These are phyloP conservation scores for Penicillium verrucosum DNA, from an alignment of 2,329 filamentous ascomycete species.

Conservation along the genomic window DNA sequence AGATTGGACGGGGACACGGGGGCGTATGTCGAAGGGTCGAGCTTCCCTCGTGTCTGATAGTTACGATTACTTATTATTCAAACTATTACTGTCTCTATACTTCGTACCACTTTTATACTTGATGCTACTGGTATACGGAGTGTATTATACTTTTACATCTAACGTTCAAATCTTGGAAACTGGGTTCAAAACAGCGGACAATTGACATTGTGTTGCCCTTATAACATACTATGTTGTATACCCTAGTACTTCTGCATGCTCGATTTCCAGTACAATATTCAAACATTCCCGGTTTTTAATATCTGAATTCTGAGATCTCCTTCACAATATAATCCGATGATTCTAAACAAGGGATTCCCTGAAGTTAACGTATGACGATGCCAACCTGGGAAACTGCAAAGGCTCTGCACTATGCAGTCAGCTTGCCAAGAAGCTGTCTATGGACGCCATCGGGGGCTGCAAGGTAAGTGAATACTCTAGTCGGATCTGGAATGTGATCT, in stretches of 20 bases:
- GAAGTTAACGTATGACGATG: conserved; percentile 9
- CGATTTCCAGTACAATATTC: neutral
- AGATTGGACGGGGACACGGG: conserved; percentile 16
- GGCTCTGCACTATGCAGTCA: conserved; percentile 17
- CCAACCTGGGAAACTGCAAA: conserved; percentile 6
- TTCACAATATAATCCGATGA: neutral
- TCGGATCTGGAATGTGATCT: conserved; percentile 6
- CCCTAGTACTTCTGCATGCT: neutral
- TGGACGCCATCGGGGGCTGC: conserved; percentile 3
- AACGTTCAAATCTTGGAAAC: neutral
- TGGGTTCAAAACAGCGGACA: neutral
- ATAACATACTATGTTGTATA: neutral
- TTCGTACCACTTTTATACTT: neutral
- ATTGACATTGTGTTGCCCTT: neutral
- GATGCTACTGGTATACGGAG: no score
- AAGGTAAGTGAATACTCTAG: conserved; percentile 2
- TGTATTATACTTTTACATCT: neutral
- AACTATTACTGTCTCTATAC: neutral
- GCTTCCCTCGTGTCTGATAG: conserved; percentile 14
- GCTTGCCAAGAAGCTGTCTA: conserved; percentile 10
- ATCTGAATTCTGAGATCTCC: neutral
- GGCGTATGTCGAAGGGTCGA: conserved; percentile 10
- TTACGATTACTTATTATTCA: conserved; percentile 5
- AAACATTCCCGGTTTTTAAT: neutral
- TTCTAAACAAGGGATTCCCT: neutral